A percentile compares a stretch with the other conserved stretches of the same genome.
phyloP scores from a whole-genome alignment of 768 basidiomycete genomes.

The Boletus patriciae region DNA sequence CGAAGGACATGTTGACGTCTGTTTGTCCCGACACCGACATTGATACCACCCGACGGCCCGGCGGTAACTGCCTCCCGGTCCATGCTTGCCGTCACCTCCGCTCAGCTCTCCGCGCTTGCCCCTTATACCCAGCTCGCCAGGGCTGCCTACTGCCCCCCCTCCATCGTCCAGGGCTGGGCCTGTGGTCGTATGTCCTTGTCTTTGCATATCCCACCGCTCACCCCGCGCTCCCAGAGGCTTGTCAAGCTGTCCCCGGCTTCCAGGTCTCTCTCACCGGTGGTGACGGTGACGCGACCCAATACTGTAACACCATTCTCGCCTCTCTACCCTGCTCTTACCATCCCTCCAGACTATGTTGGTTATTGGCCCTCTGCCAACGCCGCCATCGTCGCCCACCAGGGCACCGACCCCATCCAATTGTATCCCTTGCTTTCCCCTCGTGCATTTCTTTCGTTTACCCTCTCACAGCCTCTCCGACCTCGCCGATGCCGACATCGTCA shows the following conservation, averaged over 20 bases:
- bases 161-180: conserved; percentile 38
- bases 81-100: conserved; percentile 7
- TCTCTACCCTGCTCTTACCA: background rate
- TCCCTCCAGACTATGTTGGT: conserved; percentile 50
- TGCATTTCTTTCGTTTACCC: background rate
- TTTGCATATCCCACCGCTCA: background rate
- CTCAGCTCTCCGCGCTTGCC: conserved; percentile 38
- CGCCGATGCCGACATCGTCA: conserved; percentile 47
- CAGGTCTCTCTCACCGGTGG: conserved; percentile 44
- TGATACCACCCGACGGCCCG: too few relatives aligned
- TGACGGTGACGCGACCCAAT: conserved; percentile 48
- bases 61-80: too few relatives aligned
- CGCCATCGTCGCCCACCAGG: conserved; percentile 61
- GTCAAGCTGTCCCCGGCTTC: conserved; percentile 45
- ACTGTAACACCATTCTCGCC: conserved; percentile 36
- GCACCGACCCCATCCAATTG: conserved; percentile 58
- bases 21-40: too few relatives aligned
- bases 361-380: conserved; percentile 51
- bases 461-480: conserved; percentile 45
- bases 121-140: conserved; percentile 55
- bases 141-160: conserved; percentile 52
- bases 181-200: conserved; percentile 40
- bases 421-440: conserved; percentile 25
- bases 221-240: conserved; percentile 22
- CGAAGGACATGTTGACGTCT: too few relatives aligned